Percentiles rank a stretch among this genome's conserved stretches.
phyloP scores from a whole-genome alignment of 1,284 basidiomycete species.

The Sanghuangporus baumii region DNA sequence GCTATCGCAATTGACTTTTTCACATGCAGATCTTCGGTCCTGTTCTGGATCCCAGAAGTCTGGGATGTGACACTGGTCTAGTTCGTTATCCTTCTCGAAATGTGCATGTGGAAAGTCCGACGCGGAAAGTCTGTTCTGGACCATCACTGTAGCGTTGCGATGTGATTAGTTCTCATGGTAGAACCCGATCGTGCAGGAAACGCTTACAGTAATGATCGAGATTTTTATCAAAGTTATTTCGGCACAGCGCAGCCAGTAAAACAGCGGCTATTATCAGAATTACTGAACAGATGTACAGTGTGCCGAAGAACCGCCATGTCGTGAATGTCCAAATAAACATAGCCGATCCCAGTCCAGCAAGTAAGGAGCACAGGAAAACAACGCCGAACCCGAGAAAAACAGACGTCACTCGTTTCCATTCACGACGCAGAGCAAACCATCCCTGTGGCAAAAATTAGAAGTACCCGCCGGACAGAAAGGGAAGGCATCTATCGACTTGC shows the following conservation, averaged over 20 bases:
- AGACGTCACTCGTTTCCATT: conserved; percentile 18
- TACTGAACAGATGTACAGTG: conserved; percentile 16
- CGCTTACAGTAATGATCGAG: conserved; percentile 20
- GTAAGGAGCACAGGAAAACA: conserved; percentile 12
- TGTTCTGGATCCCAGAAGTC: not conserved
- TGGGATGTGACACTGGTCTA: not conserved
- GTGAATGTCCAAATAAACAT: conserved; percentile 22
- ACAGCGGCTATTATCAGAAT: conserved; percentile 17
- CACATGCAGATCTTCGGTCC: not conserved
- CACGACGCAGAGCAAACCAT: conserved; percentile 20
- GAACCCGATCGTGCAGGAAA: not conserved
- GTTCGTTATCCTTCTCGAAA: conserved; percentile 7
- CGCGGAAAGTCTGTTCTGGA: conserved; percentile 6
- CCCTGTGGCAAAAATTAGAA: conserved; percentile 10
- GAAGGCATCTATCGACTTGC: not conserved
- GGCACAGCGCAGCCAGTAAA: conserved; percentile 21
- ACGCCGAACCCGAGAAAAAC: conserved; percentile 18
- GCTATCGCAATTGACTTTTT: not conserved
- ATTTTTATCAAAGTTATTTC: conserved; percentile 22
- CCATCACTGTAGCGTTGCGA: not conserved
- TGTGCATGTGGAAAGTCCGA: conserved; percentile 10
- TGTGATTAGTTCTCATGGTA: not conserved
- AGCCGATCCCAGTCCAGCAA: conserved; percentile 17
- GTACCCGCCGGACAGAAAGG: not conserved
- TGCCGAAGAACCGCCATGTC: conserved; percentile 24